Evolutionary conservation across 192 early-diverging fungal species (phyloP).

Genomic region (Cladochytrium replicatum): DNA sequence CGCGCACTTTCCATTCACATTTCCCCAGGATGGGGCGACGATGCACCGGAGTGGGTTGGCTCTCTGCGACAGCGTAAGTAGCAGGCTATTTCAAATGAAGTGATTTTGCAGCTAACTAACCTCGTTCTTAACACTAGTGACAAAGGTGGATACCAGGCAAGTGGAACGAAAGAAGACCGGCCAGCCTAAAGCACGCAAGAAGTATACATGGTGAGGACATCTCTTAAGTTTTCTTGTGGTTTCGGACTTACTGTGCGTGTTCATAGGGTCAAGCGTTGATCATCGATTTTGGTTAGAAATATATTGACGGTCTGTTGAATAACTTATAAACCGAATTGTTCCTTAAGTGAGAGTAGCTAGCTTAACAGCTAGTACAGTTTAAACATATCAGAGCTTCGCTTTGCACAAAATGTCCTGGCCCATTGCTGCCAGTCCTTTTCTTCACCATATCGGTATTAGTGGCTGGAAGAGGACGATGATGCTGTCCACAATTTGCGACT

Average conservation of each 20-base stretch:
- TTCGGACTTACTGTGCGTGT: too few relatives aligned
- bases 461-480: constrained; percentile 25
- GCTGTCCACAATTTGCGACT: constrained; percentile 37
- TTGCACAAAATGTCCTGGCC: not conserved
- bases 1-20: constrained; percentile 59
- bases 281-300: too few relatives aligned
- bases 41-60: constrained; percentile 37
- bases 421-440: constrained; percentile 19
- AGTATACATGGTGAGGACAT: constrained; percentile 83
- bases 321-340: too few relatives aligned
- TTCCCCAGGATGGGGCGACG: constrained; percentile 40
- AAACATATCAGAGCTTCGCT: not conserved
- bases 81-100: constrained; percentile 44
- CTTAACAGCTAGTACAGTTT: too few relatives aligned
- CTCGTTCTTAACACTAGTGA: constrained; percentile 5
- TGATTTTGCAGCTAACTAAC: constrained; percentile 25
- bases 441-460: constrained; percentile 31
- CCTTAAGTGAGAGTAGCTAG: too few relatives aligned
- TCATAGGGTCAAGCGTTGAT: too few relatives aligned
- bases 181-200: constrained; percentile 85
- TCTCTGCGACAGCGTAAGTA: constrained; percentile 23
- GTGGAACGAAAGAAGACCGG: constrained; percentile 97
- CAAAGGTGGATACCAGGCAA: constrained; percentile 34
- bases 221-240: too few relatives aligned
- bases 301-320: too few relatives aligned